Percentiles rank a stretch among this genome's conserved stretches.
These are phyloP conservation scores for Phytophthora sp. DNA, from an alignment of 352 stramenopile species.

Conservation along the genomic window DNA sequence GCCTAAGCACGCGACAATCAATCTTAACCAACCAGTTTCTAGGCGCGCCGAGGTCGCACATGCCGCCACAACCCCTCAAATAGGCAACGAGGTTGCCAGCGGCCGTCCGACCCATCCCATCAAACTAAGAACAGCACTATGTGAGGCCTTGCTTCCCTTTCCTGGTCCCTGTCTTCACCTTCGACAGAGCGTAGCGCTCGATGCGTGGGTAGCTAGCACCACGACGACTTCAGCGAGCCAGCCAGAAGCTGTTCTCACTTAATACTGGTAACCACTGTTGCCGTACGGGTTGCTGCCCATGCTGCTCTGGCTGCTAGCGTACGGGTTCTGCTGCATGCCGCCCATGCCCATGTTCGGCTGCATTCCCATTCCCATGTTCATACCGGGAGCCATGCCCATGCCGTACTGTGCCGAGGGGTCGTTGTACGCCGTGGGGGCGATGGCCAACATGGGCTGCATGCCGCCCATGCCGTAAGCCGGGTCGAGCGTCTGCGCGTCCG, in stretches of 20 bases:
- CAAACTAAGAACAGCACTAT: conserved; percentile 29
- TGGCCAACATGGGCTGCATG: conserved; percentile 82
- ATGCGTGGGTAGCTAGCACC: conserved; percentile 14
- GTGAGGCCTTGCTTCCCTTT: conserved; percentile 13
- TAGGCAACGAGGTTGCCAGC: conserved; percentile 16
- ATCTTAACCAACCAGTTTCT: conserved; percentile 34
- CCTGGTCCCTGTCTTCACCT: conserved; percentile 28
- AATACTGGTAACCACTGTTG: conserved; percentile 60
- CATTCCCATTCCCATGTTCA: conserved; percentile 62
- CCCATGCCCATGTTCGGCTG: conserved; percentile 55
- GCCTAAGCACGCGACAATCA: conserved; percentile 33
- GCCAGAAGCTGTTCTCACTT: conserved; percentile 27
- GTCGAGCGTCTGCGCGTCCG: conserved; percentile 62
- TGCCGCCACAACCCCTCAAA: conserved; percentile 14
- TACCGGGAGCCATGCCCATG: conserved; percentile 59
- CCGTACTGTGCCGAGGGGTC: conserved; percentile 69
- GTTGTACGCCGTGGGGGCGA: conserved; percentile 86
- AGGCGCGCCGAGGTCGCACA: conserved; percentile 15
- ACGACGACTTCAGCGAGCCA: conserved; percentile 14
- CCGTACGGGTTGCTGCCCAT: conserved; percentile 61
- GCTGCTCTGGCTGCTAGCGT: conserved; percentile 54
- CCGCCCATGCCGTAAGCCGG: conserved; percentile 78
- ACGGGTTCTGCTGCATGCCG: conserved; percentile 59
- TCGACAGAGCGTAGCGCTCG: conserved; percentile 26
- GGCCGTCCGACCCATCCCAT: conserved; percentile 13